phyloP scores from a whole-genome alignment of 257 asterid species.

The Nicotiana tabacum region DNA sequence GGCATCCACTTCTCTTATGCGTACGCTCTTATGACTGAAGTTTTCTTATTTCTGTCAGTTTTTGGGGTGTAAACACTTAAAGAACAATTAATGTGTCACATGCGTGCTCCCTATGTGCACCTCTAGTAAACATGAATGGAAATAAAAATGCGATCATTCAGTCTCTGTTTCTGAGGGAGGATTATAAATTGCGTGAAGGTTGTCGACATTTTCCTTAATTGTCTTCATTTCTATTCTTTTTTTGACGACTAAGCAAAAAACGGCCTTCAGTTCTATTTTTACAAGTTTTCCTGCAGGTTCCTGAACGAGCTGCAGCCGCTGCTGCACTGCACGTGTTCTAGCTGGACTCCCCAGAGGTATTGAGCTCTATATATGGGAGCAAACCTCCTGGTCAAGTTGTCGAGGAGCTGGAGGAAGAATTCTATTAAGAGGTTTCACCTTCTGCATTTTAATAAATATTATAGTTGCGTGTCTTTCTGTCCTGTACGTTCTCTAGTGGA shows the following conservation, averaged over 20 bases:
- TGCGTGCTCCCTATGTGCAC: background rate
- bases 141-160: background rate
- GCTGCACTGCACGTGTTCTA: conserved; percentile 93
- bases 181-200: background rate
- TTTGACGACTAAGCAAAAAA: background rate
- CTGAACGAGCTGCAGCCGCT: conserved; percentile 97
- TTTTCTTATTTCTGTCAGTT: background rate
- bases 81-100: background rate
- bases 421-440: conserved; percentile 74
- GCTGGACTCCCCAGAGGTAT: conserved; percentile 86
- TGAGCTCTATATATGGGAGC: conserved; percentile 82
- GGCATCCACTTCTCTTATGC: background rate
- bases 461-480: background rate
- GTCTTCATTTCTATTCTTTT: background rate
- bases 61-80: background rate
- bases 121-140: background rate
- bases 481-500: conserved; percentile 11
- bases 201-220: background rate
- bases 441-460: conserved; percentile 15
- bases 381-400: conserved; percentile 45
- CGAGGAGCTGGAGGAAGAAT: conserved; percentile 82
- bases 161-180: background rate
- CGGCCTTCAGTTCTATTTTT: background rate
- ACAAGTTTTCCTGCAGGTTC: conserved; percentile 49
- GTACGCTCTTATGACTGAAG: background rate